These are phyloP conservation scores for Myxozyma melibiosi DNA, from an alignment of 805 yeast genomes.

Conservation along the genomic window DNA sequence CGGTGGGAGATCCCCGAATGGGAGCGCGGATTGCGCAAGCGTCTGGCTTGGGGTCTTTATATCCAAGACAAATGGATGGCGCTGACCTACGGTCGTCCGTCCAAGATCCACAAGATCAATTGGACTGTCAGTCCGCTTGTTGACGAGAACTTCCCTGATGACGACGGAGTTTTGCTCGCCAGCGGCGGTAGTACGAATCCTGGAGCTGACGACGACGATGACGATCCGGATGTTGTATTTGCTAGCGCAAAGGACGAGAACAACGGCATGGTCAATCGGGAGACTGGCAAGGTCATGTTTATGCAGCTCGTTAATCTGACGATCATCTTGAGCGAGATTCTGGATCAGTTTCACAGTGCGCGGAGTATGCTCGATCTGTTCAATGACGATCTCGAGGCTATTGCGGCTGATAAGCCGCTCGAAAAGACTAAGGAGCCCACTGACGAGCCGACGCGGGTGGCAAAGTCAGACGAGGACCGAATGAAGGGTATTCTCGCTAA, in stretches of 20 bases:
- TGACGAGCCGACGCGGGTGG: slow-evolving; percentile 1
- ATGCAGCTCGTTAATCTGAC: slow-evolving; percentile 42
- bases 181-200: slow-evolving; percentile 15
- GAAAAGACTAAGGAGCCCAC: background rate
- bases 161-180: slow-evolving; percentile 16
- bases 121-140: slow-evolving; percentile 76
- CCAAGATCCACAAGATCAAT: slow-evolving; percentile 72
- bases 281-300: slow-evolving; percentile 39
- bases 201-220: slow-evolving; percentile 17
- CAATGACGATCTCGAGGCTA: slow-evolving; percentile 14
- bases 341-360: slow-evolving; percentile 33
- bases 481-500: slow-evolving; percentile 28
- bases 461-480: slow-evolving; percentile 17
- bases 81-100: slow-evolving; percentile 77
- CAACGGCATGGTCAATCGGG: slow-evolving; percentile 32
- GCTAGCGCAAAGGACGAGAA: slow-evolving; percentile 6
- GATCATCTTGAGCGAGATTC: slow-evolving; percentile 42
- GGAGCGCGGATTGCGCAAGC: slow-evolving; percentile 86
- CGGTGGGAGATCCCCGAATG: slow-evolving; percentile 92
- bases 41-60: slow-evolving; percentile 95
- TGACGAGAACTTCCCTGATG: slow-evolving; percentile 41
- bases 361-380: slow-evolving; percentile 21
- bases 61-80: slow-evolving; percentile 91
- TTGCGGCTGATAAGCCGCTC: slow-evolving; percentile 3
- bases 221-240: slow-evolving; percentile 14